Evolutionary conservation across 2,329 filamentous ascomycete species (phyloP).

Genomic region (Cladosporium sphaerospermum): DNA sequence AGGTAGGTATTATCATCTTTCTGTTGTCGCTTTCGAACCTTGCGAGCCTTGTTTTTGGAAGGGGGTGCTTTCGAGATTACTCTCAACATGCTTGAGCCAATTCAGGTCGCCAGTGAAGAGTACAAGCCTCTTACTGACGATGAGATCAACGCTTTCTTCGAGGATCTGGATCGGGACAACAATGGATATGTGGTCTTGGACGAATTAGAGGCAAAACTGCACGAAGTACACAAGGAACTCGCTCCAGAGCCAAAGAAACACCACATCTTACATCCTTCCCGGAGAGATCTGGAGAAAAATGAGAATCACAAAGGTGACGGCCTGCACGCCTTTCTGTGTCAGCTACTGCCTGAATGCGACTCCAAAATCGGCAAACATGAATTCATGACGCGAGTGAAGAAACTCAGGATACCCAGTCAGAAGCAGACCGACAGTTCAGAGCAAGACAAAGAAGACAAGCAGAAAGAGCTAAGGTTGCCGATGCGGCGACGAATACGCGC

Average conservation of each 20-base stretch:
- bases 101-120: conserved; percentile 18
- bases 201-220: conserved; percentile 49
- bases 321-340: conserved; percentile 48
- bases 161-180: conserved; percentile 47
- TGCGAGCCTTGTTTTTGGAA: neutral
- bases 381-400: conserved; percentile 53
- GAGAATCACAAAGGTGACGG: conserved; percentile 29
- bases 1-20: conserved; percentile 1
- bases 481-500: conserved; percentile 44
- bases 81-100: conserved; percentile 4
- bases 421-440: conserved; percentile 50
- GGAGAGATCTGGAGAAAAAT: conserved; percentile 27
- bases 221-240: conserved; percentile 48
- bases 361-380: conserved; percentile 42
- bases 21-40: neutral
- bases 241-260: conserved; percentile 42
- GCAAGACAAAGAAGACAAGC: conserved; percentile 42
- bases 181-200: conserved; percentile 48
- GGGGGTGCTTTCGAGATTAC: neutral
- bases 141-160: conserved; percentile 48
- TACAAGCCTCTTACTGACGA: conserved; percentile 35
- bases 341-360: conserved; percentile 38
- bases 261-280: conserved; percentile 35
- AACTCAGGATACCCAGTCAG: conserved; percentile 52
- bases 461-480: conserved; percentile 32